Evolutionary conservation across 768 basidiomycete genomes (phyloP).

Genomic region (Pleurotus citrinopileatus): DNA sequence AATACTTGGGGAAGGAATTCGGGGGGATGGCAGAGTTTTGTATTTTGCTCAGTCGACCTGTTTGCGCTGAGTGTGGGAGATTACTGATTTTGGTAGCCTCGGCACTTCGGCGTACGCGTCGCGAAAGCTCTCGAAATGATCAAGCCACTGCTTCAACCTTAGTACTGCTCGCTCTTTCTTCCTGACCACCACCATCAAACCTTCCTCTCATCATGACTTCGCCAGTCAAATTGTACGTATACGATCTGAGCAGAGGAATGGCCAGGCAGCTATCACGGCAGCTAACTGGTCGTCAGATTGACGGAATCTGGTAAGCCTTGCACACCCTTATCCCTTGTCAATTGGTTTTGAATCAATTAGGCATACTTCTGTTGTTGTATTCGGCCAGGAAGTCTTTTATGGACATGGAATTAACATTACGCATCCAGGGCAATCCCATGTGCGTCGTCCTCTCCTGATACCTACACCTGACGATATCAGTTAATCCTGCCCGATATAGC

Average conservation of each 20-base stretch:
- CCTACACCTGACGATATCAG: not conserved
- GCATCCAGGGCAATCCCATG: conserved; percentile 78
- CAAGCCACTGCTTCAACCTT: too few species aligned
- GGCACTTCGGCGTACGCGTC: too few species aligned
- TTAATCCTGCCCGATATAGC: conserved; percentile 36
- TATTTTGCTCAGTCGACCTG: not conserved
- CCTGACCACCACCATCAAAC: too few species aligned
- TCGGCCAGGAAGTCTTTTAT: conserved; percentile 84
- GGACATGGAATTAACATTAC: conserved; percentile 81
- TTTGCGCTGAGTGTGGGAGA: too few species aligned
- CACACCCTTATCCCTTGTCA: not conserved
- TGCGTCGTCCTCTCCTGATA: conserved; percentile 32
- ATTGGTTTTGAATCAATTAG: conserved; percentile 32
- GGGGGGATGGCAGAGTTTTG: not conserved
- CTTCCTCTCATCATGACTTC: conserved; percentile 24
- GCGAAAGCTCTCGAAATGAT: too few species aligned
- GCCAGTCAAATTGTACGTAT: conserved; percentile 81
- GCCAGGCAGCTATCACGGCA: conserved; percentile 76
- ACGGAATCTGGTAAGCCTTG: conserved; percentile 79
- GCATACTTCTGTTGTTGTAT: conserved; percentile 93
- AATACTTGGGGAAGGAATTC: not conserved
- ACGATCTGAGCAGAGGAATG: conserved; percentile 88
- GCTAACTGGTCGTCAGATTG: conserved; percentile 85
- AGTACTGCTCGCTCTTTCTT: too few species aligned
- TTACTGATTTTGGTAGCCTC: too few species aligned